A percentile compares a stretch with the other conserved stretches of the same genome.
These are phyloP conservation scores for Chrysochromulina parva DNA, from an alignment of 78 protist species.

Conservation along the genomic window DNA sequence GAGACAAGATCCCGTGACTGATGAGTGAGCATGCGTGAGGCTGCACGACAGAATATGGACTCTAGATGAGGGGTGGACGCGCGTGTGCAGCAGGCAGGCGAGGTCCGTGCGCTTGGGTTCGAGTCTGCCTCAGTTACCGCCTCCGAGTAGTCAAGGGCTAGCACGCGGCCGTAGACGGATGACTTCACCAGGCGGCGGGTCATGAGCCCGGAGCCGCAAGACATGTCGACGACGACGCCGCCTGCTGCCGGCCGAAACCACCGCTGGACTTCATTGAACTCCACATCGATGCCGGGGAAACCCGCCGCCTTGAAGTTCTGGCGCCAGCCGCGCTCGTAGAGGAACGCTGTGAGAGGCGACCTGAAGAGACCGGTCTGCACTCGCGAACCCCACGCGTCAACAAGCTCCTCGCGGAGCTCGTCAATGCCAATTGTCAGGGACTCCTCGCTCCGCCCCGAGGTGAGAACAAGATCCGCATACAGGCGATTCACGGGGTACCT, in stretches of 20 bases:
- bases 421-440: neutral
- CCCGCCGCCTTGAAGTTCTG: neutral
- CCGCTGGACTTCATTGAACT: neutral
- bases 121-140: neutral
- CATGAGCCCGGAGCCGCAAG: slow-evolving; percentile 20
- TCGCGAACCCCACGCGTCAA: neutral
- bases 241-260: neutral
- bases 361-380: neutral
- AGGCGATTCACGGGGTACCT: neutral
- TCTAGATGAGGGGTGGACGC: too few relatives aligned
- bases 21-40: too few relatives aligned
- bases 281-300: neutral
- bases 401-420: neutral
- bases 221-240: slow-evolving; percentile 21
- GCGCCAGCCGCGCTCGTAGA: slow-evolving; percentile 28
- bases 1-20: too few relatives aligned
- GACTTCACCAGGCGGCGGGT: neutral
- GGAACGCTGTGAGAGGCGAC: neutral
- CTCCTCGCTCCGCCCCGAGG: neutral
- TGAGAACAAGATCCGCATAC: neutral
- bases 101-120: too few relatives aligned
- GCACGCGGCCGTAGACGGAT: neutral
- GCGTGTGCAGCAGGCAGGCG: too few relatives aligned
- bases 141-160: neutral
- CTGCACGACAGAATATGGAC: too few relatives aligned